Evolutionary conservation across 768 basidiomycete genomes (phyloP).

Genomic region (Gloeopeniophorella convolvens): DNA sequence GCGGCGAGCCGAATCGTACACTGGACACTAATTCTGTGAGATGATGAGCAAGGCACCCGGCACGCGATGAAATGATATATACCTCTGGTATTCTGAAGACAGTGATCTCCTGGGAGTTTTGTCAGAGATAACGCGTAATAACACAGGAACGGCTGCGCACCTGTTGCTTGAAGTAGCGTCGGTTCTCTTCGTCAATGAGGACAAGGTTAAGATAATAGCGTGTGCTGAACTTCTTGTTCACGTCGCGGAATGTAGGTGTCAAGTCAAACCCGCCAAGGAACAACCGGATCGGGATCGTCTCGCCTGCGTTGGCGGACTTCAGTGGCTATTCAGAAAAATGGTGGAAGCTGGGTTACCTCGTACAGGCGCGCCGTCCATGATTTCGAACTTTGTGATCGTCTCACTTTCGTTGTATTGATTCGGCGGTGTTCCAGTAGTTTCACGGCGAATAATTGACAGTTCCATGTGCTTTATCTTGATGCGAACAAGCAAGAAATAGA

Average conservation of each 20-base stretch:
- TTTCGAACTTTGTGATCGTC: conserved; percentile 99
- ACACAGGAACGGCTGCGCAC: conserved; percentile 31
- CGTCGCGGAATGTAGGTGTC: conserved; percentile 97
- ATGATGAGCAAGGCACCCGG: too few relatives aligned
- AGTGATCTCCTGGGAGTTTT: conserved; percentile 62
- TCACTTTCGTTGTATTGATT: conserved; percentile 99
- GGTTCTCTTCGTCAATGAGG: conserved; percentile 95
- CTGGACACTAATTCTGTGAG: conserved; percentile 9
- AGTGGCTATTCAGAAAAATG: not conserved
- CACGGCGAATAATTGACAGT: conserved; percentile 92
- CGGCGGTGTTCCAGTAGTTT: conserved; percentile 96
- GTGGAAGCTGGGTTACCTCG: conserved; percentile 47
- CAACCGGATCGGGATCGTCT: conserved; percentile 95
- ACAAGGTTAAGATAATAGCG: conserved; percentile 97
- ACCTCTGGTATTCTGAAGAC: conserved; percentile 88
- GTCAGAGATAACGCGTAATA: not conserved
- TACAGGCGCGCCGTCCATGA: conserved; percentile 99
- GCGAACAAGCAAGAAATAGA: conserved; percentile 95
- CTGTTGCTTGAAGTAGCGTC: conserved; percentile 97
- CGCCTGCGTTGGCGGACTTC: conserved; percentile 47
- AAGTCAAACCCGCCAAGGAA: conserved; percentile 98
- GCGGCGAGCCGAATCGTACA: conserved; percentile 5
- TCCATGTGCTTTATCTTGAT: conserved; percentile 99
- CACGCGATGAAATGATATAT: conserved; percentile 17
- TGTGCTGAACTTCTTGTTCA: conserved; percentile 98